Evolutionary conservation across 805 yeast genomes (phyloP), one percentile per base, ranked within the genome.

Genomic region (Candida manassasensis): DNA sequence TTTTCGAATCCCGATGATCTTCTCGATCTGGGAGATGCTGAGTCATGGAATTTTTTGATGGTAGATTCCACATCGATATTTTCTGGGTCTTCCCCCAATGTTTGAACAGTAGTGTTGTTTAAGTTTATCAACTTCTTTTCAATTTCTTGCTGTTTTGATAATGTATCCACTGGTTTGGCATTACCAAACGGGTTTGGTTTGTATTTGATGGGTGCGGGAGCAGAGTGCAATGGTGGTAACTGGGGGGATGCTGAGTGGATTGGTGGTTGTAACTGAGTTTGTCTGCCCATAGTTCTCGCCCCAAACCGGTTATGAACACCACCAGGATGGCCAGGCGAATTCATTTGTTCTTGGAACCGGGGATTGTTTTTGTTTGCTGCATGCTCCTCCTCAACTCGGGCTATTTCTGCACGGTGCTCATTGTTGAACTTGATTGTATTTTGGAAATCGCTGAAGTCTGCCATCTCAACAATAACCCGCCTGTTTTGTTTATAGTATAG

Each of bases 81-180:
- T 19, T 38, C 35, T 11, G 36, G 41, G 17, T 36, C 41, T 11
- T 40, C 44, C 2, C 59, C 59, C 12, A 52, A 37, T 3, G 63
- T 61, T 39, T 48, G 56, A 4, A 59, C 43, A 3, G 63, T 59
- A 8, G 68, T 61, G 28, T 56, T 57, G 35, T 61, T 59, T 7
- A 59, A 47, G 19, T 50, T 47, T 3, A 55, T 48, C 29, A 60
- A 39, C 40, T 58, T 51, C 33, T 53, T 52, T 10, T 82, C 89
- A 15, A 82, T 60, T 48, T 83, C 90, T 30, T 69, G 60, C 45
- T 75, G 77, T 44, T 75, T 79, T 17, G 84, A 67, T 15, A 79
- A 63, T 2, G 83, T 77, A 55, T 86, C 95, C 4, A 86, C 90
- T 2, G 95, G 95, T 58, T 77, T 84, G 1, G 95, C 96, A 4